Base-by-base conservation (phyloP, 257 asterid species). In the Nicotiana paniculata region DNA sequence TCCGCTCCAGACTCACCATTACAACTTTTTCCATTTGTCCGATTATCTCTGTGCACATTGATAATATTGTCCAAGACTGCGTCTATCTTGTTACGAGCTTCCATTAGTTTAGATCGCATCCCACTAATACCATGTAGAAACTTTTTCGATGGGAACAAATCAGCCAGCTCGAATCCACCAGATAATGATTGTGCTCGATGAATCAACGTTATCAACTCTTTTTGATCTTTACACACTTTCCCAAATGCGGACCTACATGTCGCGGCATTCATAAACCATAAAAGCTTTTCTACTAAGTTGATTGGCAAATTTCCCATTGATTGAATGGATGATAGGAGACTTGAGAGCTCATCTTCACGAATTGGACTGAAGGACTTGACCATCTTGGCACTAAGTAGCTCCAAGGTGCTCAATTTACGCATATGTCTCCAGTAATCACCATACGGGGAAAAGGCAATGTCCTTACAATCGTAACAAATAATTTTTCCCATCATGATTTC, bases 381-480 rank as follows among this genome's bases (percentile, higher is more conserved):
- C 72, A 65, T 65, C 72, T 65, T 65, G 10, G 46, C 72, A 30
- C 72, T 68, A 0, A 81, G 30, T 5, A 87, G 75, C 66, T 87
- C 86, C 7, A 75, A 33, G 3, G 80, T 74, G 70, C 82, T 78
- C 11, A 84, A 24, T 63, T 79, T 82, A 5, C 82, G 75, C 58
- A 82, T 48, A 2, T 64, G 74, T 21, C 84, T 39, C 86, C 86
- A 85, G 28, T 77, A 55, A 1, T 77, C 78, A 13, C 83, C 72
- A 2, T 65, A 65, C 1, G 72, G 72, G 15, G 72, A 65, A 3
- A 65, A 65, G 15, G 72, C 72, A 35, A 87, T 33, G 63, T 77
- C 81, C 1, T 53, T 69, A 80, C 32, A 67, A 4, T 65, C 66
- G 39, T 85, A 83, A 9, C 35, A 6, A 5, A 87, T 11, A 21